phyloP scores from a whole-genome alignment of 306 rosid species.

The Cicer bijugum region DNA sequence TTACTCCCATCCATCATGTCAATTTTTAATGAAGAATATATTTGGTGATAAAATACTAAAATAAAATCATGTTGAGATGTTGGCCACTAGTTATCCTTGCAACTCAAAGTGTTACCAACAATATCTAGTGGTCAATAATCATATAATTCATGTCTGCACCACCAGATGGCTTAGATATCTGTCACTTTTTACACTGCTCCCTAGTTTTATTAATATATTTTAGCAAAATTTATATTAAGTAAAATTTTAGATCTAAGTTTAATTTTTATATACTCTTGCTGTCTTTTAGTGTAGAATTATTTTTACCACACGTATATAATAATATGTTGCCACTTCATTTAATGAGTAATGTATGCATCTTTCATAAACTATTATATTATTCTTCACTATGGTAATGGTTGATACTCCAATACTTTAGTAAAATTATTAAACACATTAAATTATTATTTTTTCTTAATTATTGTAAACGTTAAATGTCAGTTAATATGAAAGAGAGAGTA shows the following conservation, averaged over 20 bases:
- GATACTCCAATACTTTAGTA: background rate
- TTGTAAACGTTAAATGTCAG: background rate
- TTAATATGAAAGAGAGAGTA: background rate
- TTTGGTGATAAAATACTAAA: slow-evolving; percentile 32
- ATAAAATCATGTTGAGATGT: slow-evolving; percentile 54
- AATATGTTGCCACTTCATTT: no score
- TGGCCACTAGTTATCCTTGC: slow-evolving; percentile 51
- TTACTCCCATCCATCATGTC: background rate
- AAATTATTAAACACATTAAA: background rate
- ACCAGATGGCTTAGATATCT: slow-evolving; percentile 38
- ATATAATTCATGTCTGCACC: slow-evolving; percentile 48
- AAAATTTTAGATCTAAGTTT: no score
- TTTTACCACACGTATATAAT: no score
- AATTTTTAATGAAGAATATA: slow-evolving; percentile 41
- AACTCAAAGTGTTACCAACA: slow-evolving; percentile 59
- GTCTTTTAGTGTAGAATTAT: no score
- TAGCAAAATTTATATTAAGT: background rate
- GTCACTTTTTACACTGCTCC: slow-evolving; percentile 39
- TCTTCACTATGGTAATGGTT: background rate
- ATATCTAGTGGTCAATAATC: slow-evolving; percentile 67
- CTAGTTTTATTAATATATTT: background rate
- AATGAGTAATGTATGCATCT: background rate
- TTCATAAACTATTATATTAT: background rate
- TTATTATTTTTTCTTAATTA: background rate
- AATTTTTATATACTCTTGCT: no score